Evolutionary conservation across 129 eudicot species (phyloP), one percentile per base, ranked within the genome.

Genomic region (Tagetes patula): DNA sequence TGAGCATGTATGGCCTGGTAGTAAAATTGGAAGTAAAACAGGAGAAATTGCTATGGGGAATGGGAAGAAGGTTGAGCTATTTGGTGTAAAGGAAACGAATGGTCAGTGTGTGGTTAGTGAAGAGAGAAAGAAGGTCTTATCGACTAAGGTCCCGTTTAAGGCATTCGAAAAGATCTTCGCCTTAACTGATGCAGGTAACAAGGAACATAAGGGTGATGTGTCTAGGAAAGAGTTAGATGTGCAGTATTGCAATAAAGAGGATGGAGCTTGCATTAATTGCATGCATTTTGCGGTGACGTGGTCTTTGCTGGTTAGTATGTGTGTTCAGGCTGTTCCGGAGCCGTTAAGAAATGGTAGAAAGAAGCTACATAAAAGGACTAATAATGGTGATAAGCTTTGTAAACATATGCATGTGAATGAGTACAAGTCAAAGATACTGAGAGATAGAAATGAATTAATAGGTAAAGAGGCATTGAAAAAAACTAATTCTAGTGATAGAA

Each of bases 221-320:
- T 53, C 37, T 10, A 86, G 59, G 68, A 81, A 85, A 48, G 84
- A 82, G 60, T 33, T 72, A 30, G 72, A 82, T 61, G 83, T 64
- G 56, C 78, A 59, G 69, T 82, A 79, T 64, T 75, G 58, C 59
- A 67, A 6, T 66, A 82, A 87, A 38, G 87, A 80, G 65, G 91
- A 86, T 76, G 84, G 52, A 54, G 82, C 75, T 54, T 83, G 93
- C 62, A 60, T 66, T 59, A 94, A 94, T 74, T 94, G 98, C 73
- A 85, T 84, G 86, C 88, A 87, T 32, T 81, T 94, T 74, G 83
- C 81, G 5, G 84, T 90, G 38, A 88, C 87, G 34, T 83, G 96
- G 88, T 90, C 96, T 6, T 63, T 84, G 81, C 53, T 90, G 78
- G 67, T 90, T 59, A 80, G 78, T 67, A 87, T 91, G 60, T 82